These are phyloP conservation scores for Salix arbutifolia DNA, from an alignment of 345 rosid species.

Conservation along the genomic window DNA sequence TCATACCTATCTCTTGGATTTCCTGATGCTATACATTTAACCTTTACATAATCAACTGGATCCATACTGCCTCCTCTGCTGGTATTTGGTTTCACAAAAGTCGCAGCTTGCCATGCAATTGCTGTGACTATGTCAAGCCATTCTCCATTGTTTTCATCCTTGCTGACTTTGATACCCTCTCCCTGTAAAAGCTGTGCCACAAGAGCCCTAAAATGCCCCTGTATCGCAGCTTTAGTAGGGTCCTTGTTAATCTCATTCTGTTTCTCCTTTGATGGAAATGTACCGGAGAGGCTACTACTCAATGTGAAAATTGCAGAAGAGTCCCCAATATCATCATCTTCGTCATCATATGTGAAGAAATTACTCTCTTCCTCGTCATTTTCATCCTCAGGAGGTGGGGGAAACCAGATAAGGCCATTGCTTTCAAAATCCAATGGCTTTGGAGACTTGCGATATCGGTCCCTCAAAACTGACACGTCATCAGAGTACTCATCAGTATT, in stretches of 20 bases:
- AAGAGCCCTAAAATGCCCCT: constrained; percentile 93
- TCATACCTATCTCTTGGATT: constrained; percentile 75
- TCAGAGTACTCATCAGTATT: constrained; percentile 46
- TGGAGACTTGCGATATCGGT: constrained; percentile 39
- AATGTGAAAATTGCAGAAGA: constrained; percentile 66
- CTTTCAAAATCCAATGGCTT: constrained; percentile 80
- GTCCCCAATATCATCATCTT: constrained; percentile 81
- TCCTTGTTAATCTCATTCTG: constrained; percentile 61
- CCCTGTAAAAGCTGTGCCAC: constrained; percentile 81
- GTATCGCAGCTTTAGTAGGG: constrained; percentile 68
- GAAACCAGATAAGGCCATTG: constrained; percentile 79
- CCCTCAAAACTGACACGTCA: constrained; percentile 28
- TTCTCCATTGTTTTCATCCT: constrained; percentile 50
- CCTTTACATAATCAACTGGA: constrained; percentile 87
- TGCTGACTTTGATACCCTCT: constrained; percentile 50
- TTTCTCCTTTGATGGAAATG: constrained; percentile 59
- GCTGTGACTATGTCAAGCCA: constrained; percentile 82
- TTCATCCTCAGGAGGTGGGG: constrained; percentile 85
- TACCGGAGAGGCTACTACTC: constrained; percentile 69
- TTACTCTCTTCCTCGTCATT: constrained; percentile 71
- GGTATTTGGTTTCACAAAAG: constrained; percentile 91
- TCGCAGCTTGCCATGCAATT: constrained; percentile 95
- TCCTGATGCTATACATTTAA: constrained; percentile 91
- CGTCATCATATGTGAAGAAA: constrained; percentile 73
- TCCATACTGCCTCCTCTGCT: constrained; percentile 99